Evolutionary conservation across 495 filamentous ascomycete species (phyloP), one percentile per base, ranked within the genome.

Genomic region (Cryomyces minteri): DNA sequence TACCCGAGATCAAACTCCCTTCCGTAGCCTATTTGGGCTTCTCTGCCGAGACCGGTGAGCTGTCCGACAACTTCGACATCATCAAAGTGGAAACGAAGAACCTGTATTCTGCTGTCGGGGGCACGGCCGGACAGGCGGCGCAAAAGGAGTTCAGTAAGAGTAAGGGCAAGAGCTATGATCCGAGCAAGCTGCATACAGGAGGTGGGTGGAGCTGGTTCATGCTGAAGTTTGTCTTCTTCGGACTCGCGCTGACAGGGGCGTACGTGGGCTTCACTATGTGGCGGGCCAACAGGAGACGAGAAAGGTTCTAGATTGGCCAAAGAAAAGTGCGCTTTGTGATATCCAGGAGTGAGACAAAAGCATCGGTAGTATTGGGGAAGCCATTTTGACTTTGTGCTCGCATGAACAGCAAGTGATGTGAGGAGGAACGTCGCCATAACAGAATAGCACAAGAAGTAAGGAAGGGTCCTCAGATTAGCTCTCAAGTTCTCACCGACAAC

Each of bases 11-110:
- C 49, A 78, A 80, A 52, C 80, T 99, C 46, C 92, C 92, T 38
- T 75, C 80, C 14, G 84, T 95, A 32, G 76, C 85, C 18, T 99
- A 99, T 65, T 74, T 99, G 10, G 92, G 92, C 54, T 94, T 99
- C 66, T 84, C 76, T 46, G 87, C 88, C 38, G 87, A 96, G 68
- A 95, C 88, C 29, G 92, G 92, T 53, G 92, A 99, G 65, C 72
- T 99, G 52, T 84, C 74, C 60, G 92, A 99, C 63, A 94, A 95
- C 70, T 86, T 94, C 73, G 92, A 99, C 62, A 92, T 99, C 62
- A 80, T 96, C 61, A 80, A 73, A 45, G 73, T 99, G 60, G 67
- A 79, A 47, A 76, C 88, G 36, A 82, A 83, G 70, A 96, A 95
- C 59, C 70, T 96, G 30, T 95, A 99, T 63, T 48, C 53, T 34